A percentile compares a stretch with the other conserved stretches of the same genome.
Evolutionary conservation across 371 early-diverging fungal species (phyloP).

Genomic region (Mucor piriformis): DNA sequence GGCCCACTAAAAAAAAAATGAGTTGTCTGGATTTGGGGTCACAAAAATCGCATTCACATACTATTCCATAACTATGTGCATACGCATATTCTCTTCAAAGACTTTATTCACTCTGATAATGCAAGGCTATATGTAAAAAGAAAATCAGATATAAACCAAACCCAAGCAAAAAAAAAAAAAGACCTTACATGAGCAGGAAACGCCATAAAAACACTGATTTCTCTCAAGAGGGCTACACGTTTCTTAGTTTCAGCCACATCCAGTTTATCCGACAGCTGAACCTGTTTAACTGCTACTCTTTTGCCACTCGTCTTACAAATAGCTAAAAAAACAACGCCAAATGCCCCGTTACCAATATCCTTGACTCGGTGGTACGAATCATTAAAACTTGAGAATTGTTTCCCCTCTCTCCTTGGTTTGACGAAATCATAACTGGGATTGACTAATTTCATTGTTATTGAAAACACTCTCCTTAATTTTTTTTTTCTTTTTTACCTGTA

Average conservation of each 20-base stretch:
- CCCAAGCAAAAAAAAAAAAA: background rate
- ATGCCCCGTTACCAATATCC: conserved; percentile 5
- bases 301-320: conserved; percentile 12
- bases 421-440: conserved; percentile 15
- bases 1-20: conserved; percentile 6
- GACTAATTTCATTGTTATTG: background rate
- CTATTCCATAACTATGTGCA: conserved; percentile 36
- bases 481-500: background rate
- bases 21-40: no score
- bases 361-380: background rate
- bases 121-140: conserved; percentile 23
- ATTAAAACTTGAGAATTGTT: background rate
- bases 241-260: background rate
- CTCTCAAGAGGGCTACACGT: conserved; percentile 11
- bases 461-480: background rate
- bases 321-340: conserved; percentile 12
- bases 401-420: background rate
- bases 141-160: background rate
- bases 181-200: conserved; percentile 27
- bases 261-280: background rate
- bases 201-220: conserved; percentile 27
- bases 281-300: conserved; percentile 14
- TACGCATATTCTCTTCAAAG: conserved; percentile 12
- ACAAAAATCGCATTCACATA: conserved; percentile 18
- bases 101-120: conserved; percentile 22